A percentile compares a stretch with the other conserved stretches of the same genome.
Evolutionary conservation across 2,329 filamentous ascomycete species (phyloP).

Genomic region (Ophioceras dolichostomum): DNA sequence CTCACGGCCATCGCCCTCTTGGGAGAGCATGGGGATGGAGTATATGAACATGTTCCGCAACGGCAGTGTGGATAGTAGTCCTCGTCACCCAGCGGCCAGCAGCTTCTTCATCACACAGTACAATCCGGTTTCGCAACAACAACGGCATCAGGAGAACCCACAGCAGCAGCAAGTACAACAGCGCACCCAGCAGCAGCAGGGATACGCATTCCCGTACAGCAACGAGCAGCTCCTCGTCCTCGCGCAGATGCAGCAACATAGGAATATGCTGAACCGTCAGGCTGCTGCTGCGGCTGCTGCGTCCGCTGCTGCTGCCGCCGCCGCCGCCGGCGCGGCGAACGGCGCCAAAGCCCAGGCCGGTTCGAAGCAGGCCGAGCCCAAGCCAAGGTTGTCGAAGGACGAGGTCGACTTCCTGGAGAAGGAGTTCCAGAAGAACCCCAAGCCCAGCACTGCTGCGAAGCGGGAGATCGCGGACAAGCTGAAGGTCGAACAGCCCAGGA

Average conservation of each 20-base stretch:
- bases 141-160: background rate
- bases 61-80: too few species aligned
- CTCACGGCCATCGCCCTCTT: too few species aligned
- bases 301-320: too few species aligned
- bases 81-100: too few species aligned
- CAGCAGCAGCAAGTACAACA: background rate
- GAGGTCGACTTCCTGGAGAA: slow-evolving; percentile 47
- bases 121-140: slow-evolving; percentile 1
- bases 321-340: slow-evolving; percentile 13
- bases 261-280: slow-evolving; percentile 11
- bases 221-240: slow-evolving; percentile 7
- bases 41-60: slow-evolving; percentile 3
- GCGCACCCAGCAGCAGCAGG: slow-evolving; percentile 2
- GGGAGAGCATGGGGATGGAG: slow-evolving; percentile 2
- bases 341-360: background rate
- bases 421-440: slow-evolving; percentile 52
- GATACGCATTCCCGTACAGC: slow-evolving; percentile 5
- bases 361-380: slow-evolving; percentile 30
- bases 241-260: slow-evolving; percentile 9
- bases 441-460: slow-evolving; percentile 50
- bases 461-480: slow-evolving; percentile 48
- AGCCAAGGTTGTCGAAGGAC: slow-evolving; percentile 43
- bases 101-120: slow-evolving; percentile 2
- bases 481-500: slow-evolving; percentile 49
- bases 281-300: too few species aligned